phyloP scores from a whole-genome alignment of 2,329 filamentous ascomycete species.

The Neonectria sp. region DNA sequence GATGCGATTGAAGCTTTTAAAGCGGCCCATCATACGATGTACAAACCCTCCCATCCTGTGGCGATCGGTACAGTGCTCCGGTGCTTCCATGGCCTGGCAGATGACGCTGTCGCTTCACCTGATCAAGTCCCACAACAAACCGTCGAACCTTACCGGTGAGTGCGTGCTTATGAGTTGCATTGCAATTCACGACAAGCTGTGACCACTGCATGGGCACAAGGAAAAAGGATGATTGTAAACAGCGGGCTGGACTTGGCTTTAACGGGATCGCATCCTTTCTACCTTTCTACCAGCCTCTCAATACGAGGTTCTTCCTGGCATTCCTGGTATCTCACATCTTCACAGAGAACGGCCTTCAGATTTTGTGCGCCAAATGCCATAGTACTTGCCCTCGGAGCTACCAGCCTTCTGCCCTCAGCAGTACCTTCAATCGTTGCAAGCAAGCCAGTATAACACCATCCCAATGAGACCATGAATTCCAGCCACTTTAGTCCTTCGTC shows the following conservation, averaged over 20 bases:
- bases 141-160: neutral
- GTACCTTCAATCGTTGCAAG: conserved; percentile 73
- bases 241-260: neutral
- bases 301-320: conserved; percentile 40
- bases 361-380: conserved; percentile 66
- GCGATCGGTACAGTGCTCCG: neutral
- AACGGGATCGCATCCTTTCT: conserved; percentile 18
- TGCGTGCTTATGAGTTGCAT: neutral
- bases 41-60: neutral
- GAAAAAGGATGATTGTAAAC: neutral
- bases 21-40: conserved; percentile 6
- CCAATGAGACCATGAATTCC: conserved; percentile 71
- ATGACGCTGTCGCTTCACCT: neutral
- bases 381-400: conserved; percentile 65
- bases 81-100: neutral
- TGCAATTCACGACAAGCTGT: neutral
- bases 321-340: conserved; percentile 47
- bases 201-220: neutral
- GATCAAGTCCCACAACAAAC: neutral
- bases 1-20: conserved; percentile 5
- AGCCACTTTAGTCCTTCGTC: conserved; percentile 88
- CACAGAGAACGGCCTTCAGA: conserved; percentile 49
- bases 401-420: conserved; percentile 63
- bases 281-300: conserved; percentile 42
- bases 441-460: conserved; percentile 76